Evolutionary conservation across 2,329 filamentous ascomycete genomes (phyloP), one percentile per base, ranked within the genome.

Genomic region (Aspergillus transmontanensis): DNA sequence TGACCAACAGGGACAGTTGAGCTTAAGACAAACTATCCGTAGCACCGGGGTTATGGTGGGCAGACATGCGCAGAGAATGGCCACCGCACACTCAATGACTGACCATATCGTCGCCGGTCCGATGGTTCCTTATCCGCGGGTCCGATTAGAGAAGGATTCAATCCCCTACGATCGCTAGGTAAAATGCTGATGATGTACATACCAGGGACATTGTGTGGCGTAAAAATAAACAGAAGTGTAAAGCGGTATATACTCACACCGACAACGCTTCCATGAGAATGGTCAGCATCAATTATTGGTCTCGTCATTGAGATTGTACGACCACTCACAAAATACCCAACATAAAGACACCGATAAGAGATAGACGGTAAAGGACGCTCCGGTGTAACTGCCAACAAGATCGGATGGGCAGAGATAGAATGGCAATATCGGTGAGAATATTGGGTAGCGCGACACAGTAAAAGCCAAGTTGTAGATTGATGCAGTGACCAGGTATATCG

Each of bases 121-220:
- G 39, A 41, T 41, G 16, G 39, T 41, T 41, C 39, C 39, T 41
- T 9, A n/a, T n/a, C 39, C 16, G 16, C 16, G 9, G 39, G 39
- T 4, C 39, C 1, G 39, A 10, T 41, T 41, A 41, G 39, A 41
- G 16, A 14, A n/a, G 6, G 3, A 41, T 10, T 9, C 2, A n/a
- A 3, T n/a, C 19, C 3, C 16, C 19, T n/a, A 1, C 1, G 16
- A n/a, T 19, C 3, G 7, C 16, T n/a, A 3, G 19, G 16, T 0
- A 41, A 3, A 9, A 41, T n/a, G 7, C 1, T 19, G 39, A 19
- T 19, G 16, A n/a, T 41, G 16, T 7, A n/a, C 39, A 41, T 41
- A 41, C 39, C 39, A 41, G 39, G 39, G 39, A 41, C 39, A 41
- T 41, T n/a, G 16, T 41, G 39, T 41, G 39, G 39, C 1, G 39